Conservation (phyloP, 2,329 filamentous ascomycete species). For the Chrysoporthe austroafricana region DNA sequence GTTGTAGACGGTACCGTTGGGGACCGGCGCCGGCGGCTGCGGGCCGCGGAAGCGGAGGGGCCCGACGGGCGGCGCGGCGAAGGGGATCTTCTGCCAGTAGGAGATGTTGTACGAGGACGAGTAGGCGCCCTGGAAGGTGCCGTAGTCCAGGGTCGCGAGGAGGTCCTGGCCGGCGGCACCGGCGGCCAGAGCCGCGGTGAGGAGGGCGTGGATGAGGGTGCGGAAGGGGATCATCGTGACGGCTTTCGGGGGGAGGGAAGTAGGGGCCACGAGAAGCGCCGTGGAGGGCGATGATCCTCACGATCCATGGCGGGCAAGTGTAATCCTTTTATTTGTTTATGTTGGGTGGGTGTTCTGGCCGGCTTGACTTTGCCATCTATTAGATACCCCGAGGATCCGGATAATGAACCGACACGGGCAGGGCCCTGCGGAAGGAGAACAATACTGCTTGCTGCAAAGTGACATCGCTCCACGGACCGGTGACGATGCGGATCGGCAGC, state of each 20-base stretch:
- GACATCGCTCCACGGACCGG: conserved; percentile 10
- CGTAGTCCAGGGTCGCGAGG: conserved; percentile 50
- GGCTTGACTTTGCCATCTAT: background rate
- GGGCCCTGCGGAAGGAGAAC: background rate
- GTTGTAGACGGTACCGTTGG: conserved; percentile 53
- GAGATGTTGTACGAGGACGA: conserved; percentile 57
- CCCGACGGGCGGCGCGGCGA: conserved; percentile 60
- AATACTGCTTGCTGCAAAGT: background rate
- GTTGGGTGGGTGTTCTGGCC: conserved; percentile 9
- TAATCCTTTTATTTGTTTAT: conserved; percentile 1
- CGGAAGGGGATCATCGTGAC: conserved; percentile 14
- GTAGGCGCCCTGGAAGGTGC: conserved; percentile 57
- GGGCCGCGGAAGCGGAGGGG: conserved; percentile 63
- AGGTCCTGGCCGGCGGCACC: conserved; percentile 35
- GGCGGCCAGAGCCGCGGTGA: conserved; percentile 6
- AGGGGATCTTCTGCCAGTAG: conserved; percentile 65
- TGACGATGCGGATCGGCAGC: conserved; percentile 6
- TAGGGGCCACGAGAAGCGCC: background rate
- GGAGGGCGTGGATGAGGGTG: conserved; percentile 2
- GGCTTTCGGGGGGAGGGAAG: background rate
- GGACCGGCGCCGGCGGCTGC: conserved; percentile 55
- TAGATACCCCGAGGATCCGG: conserved; percentile 23
- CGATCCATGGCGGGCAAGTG: background rate
- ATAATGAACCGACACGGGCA: background rate
- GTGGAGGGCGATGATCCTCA: background rate